Base-by-base conservation (phyloP, 192 early-diverging fungal species). In the Gorgonomyces haynaldii region DNA sequence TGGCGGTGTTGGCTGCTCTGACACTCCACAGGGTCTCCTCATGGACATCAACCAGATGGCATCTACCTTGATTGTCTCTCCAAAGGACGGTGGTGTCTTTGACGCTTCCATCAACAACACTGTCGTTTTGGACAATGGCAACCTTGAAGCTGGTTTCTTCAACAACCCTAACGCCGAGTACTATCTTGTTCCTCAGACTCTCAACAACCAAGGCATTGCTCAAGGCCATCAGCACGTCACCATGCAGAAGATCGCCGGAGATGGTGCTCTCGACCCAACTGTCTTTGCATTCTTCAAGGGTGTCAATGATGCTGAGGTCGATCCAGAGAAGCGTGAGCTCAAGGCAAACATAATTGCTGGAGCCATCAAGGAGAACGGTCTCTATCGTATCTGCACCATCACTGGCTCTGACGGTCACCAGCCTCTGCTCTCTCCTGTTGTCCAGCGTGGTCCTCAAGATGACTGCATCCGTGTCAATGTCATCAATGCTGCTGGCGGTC, bases 181-280 rank as follows among this genome's bases (percentile, higher is more conserved):
- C 56, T 69, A 69, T 56, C 12, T 54, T 7, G 37, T 51, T 37
- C 65, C 65, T n/a, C 59, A 62, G 32, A 63, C 65, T 22, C 60
- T 67, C 25, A 44, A 61, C 56, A 23, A 53, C 12, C 25, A 43
- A 28, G 64, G 63, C 34, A 59, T n/a, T 3, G 50, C 61, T 27
- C 54, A 66, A 49, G 67, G 67, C 23, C 67, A 70, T 57, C 53
- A 64, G 6, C 67, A 70, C 54, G 52, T 70, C 36, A 67, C 60
- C 34, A 43, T 70, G n/a, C 64, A 70, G 43, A 26, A n/a, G 2
- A 9, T 26, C 1, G 23, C 42, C 6, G 41, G 46, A 2, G 47
- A 45, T 9, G 28, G 28, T 26, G 28, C 16, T 15, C 32, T 34
- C 5, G 22, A 49, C 24, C 46, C 46, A 27, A 36, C 6, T 19